These are phyloP conservation scores for Helicocarpus griseus DNA, from an alignment of 2,329 filamentous ascomycete species.

Conservation along the genomic window DNA sequence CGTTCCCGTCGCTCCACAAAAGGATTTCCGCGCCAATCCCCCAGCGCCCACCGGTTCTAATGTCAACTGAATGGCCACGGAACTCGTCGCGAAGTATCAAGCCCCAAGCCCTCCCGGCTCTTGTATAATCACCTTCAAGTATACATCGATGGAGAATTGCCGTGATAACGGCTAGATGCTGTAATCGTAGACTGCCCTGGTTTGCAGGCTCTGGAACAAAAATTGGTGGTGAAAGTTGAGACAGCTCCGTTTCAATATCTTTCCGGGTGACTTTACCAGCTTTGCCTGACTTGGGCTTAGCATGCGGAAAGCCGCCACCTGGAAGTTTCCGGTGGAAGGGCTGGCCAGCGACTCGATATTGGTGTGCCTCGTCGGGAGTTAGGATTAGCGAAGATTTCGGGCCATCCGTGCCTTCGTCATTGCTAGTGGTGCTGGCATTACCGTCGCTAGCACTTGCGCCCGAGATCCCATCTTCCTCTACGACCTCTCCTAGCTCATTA, in stretches of 20 bases:
- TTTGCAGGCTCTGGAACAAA: conserved; percentile 24
- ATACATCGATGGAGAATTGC: conserved; percentile 65
- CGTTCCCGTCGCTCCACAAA: conserved; percentile 43
- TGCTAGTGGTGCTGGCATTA: background rate
- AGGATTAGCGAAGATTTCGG: conserved; percentile 20
- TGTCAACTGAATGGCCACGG: conserved; percentile 51
- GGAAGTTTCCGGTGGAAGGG: conserved; percentile 30
- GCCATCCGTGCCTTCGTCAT: background rate
- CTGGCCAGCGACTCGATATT: conserved; percentile 35
- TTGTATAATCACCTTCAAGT: conserved; percentile 57
- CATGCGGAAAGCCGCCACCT: conserved; percentile 33
- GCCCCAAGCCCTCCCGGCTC: conserved; percentile 66
- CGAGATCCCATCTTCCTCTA: conserved; percentile 1
- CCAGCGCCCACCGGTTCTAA: conserved; percentile 64
- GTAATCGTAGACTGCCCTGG: conserved; percentile 30
- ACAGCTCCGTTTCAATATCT: conserved; percentile 20
- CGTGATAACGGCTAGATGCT: conserved; percentile 58
- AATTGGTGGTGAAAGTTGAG: conserved; percentile 24
- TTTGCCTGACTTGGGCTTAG: conserved; percentile 13
- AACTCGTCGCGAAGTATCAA: conserved; percentile 58
- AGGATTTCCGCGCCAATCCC: conserved; percentile 76
- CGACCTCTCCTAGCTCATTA: background rate
- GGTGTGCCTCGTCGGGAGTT: conserved; percentile 32
- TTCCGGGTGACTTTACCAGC: conserved; percentile 9
- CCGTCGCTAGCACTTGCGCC: background rate